phyloP scores from a whole-genome alignment of 352 stramenopile species.

The Phytopythium montanum region DNA sequence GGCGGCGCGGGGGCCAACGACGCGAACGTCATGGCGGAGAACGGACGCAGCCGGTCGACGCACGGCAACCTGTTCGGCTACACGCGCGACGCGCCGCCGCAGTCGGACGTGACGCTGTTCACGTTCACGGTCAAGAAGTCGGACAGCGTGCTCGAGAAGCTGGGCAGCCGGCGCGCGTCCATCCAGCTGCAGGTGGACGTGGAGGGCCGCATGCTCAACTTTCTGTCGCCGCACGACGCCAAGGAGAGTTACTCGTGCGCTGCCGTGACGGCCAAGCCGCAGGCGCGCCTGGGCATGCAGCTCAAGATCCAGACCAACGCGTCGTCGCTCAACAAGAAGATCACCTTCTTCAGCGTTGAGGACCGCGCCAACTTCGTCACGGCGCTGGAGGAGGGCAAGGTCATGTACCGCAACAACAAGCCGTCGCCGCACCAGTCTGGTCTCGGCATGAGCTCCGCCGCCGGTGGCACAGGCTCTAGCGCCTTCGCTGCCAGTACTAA shows the following conservation, averaged over 20 bases:
- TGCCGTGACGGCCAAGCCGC: constrained; percentile 69
- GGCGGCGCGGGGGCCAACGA: constrained; percentile 6
- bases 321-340: constrained; percentile 79
- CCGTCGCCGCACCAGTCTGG: constrained; percentile 13
- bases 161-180: constrained; percentile 77
- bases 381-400: constrained; percentile 76
- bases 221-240: constrained; percentile 70
- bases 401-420: constrained; percentile 73
- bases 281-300: constrained; percentile 75
- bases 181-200: constrained; percentile 84
- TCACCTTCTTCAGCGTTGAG: constrained; percentile 81
- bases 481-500: background rate
- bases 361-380: constrained; percentile 81
- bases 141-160: constrained; percentile 78
- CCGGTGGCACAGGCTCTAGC: constrained; percentile 8
- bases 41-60: constrained; percentile 59
- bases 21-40: constrained; percentile 53
- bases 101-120: constrained; percentile 75
- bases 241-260: constrained; percentile 81
- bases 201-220: constrained; percentile 81
- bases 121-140: constrained; percentile 87
- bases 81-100: constrained; percentile 33
- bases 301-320: constrained; percentile 82
- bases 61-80: constrained; percentile 78
- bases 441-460: background rate